Evolutionary conservation across 1,284 basidiomycete species (phyloP).

Genomic region (Erythrobasidium hasegawianum): DNA sequence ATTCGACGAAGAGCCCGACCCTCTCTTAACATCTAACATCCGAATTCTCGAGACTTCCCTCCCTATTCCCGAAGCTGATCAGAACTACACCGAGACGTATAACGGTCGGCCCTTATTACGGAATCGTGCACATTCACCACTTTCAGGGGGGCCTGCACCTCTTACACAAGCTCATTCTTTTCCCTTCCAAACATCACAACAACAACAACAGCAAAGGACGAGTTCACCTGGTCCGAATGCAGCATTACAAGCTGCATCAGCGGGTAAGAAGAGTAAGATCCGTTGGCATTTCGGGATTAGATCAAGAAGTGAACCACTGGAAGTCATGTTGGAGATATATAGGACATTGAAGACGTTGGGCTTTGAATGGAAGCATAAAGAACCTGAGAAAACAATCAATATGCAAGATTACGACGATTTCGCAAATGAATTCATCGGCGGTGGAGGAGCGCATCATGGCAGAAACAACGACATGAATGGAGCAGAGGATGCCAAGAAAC

Average conservation of each 20-base stretch:
- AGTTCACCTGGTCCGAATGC: conserved; percentile 39
- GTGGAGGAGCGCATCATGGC: background rate
- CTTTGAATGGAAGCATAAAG: conserved; percentile 78
- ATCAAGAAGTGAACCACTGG: conserved; percentile 92
- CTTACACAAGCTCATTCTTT: conserved; percentile 26
- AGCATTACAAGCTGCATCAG: background rate
- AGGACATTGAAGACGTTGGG: conserved; percentile 83
- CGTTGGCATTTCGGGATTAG: conserved; percentile 99
- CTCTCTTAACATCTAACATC: conserved; percentile 17
- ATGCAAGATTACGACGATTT: conserved; percentile 34
- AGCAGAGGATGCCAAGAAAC: conserved; percentile 49
- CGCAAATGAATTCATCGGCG: conserved; percentile 4
- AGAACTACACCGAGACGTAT: conserved; percentile 17
- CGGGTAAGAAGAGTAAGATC: conserved; percentile 49
- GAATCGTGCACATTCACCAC: conserved; percentile 17
- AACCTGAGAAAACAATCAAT: conserved; percentile 47
- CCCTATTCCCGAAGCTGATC: conserved; percentile 5
- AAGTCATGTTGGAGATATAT: conserved; percentile 99
- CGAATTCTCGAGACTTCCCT: conserved; percentile 28
- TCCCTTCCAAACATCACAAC: conserved; percentile 6
- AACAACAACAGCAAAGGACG: conserved; percentile 19
- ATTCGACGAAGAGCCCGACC: conserved; percentile 21
- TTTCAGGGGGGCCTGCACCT: conserved; percentile 22
- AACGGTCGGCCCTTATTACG: conserved; percentile 27
- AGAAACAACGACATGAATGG: conserved; percentile 7